Evolutionary conservation across 495 filamentous ascomycete genomes (phyloP).

Genomic region (Pseudomonodictys pantanalensis): DNA sequence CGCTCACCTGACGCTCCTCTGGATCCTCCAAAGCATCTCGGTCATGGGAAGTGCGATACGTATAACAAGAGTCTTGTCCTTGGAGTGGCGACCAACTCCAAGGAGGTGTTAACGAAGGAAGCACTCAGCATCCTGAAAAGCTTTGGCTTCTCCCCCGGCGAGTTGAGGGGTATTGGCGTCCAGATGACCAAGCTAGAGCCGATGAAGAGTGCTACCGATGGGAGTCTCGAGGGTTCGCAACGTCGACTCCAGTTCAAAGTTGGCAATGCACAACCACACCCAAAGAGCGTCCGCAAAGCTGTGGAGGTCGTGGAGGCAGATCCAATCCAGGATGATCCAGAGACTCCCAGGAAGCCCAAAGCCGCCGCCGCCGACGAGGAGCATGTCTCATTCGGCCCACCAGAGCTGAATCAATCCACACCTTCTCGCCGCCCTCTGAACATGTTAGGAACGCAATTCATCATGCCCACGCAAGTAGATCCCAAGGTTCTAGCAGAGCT

Average conservation of each 20-base stretch:
- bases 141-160: constrained; percentile 83
- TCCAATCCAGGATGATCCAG: constrained; percentile 52
- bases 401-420: constrained; percentile 31
- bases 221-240: constrained; percentile 49
- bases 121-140: constrained; percentile 76
- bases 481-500: constrained; percentile 71
- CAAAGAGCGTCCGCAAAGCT: constrained; percentile 32
- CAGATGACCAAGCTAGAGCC: constrained; percentile 91
- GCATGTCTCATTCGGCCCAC: constrained; percentile 44
- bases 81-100: constrained; percentile 74
- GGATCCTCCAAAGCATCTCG: constrained; percentile 90
- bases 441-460: constrained; percentile 79
- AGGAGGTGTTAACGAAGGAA: constrained; percentile 69
- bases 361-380: constrained; percentile 36
- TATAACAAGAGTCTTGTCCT: constrained; percentile 83
- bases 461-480: constrained; percentile 78
- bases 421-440: constrained; percentile 68
- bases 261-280: constrained; percentile 32
- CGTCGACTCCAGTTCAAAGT: constrained; percentile 58
- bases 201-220: constrained; percentile 50
- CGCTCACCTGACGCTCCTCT: constrained; percentile 81
- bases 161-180: constrained; percentile 83
- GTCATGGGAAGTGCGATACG: constrained; percentile 90
- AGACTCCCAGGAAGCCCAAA: constrained; percentile 65
- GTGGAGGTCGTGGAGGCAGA: constrained; percentile 40